phyloP scores from a whole-genome alignment of 1,139 yeast genomes.

The Sugiyamaella sp. region DNA sequence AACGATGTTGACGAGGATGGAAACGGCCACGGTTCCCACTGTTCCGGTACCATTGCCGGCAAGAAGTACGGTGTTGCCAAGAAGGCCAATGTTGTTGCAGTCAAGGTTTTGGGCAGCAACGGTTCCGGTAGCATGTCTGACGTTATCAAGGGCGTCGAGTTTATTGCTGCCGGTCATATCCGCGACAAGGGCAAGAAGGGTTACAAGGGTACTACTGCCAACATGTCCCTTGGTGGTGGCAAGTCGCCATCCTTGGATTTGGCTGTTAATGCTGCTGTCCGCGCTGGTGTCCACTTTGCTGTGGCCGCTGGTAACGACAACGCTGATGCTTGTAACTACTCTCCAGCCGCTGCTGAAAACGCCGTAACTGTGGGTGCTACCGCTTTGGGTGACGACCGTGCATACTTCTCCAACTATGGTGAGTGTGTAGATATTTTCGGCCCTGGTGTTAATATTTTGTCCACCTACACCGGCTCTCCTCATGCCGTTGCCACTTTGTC shows the following conservation, averaged over 20 bases:
- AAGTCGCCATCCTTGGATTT: constrained; percentile 55
- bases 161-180: constrained; percentile 46
- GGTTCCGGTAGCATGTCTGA: constrained; percentile 56
- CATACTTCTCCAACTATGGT: constrained; percentile 66
- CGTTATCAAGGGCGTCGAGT: constrained; percentile 52
- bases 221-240: constrained; percentile 67
- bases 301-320: constrained; percentile 72
- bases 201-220: constrained; percentile 58
- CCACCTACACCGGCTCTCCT: constrained; percentile 79
- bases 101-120: constrained; percentile 54
- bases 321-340: constrained; percentile 61
- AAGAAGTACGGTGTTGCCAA: constrained; percentile 64
- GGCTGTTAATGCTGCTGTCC: constrained; percentile 62
- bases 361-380: constrained; percentile 68
- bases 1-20: constrained; percentile 87
- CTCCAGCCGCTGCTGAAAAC: constrained; percentile 62
- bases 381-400: constrained; percentile 52
- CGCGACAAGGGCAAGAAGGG: constrained; percentile 48
- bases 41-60: constrained; percentile 65
- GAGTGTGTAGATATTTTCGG: constrained; percentile 67
- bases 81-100: constrained; percentile 62
- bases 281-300: constrained; percentile 62
- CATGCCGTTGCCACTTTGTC: constrained; percentile 86
- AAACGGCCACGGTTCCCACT: constrained; percentile 82
- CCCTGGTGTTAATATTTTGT: constrained; percentile 56